Evolutionary conservation across 2,329 filamentous ascomycete species (phyloP).

Genomic region (Leptosphaerulina australis): DNA sequence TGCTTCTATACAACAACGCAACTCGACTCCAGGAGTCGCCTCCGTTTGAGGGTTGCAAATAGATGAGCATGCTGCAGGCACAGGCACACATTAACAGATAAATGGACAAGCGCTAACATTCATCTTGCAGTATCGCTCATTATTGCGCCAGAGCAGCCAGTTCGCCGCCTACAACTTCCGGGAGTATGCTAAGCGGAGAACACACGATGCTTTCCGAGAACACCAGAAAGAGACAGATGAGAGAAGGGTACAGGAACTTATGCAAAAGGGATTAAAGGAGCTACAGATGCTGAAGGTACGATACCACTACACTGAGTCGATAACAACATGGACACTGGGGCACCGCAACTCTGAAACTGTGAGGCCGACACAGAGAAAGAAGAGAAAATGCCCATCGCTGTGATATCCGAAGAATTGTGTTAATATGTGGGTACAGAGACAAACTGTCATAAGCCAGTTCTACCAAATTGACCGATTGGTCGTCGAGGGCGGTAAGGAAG

Average conservation of each 20-base stretch:
- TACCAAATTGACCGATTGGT: constrained; percentile 91
- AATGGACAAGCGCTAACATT: not conserved
- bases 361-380: not conserved
- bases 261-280: constrained; percentile 86
- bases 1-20: constrained; percentile 8
- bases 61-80: not conserved
- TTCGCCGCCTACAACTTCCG: constrained; percentile 97
- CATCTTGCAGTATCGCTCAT: constrained; percentile 77
- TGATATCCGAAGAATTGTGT: constrained; percentile 24
- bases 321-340: not conserved
- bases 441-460: constrained; percentile 94
- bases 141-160: constrained; percentile 83
- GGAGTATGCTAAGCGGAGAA: constrained; percentile 91
- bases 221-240: constrained; percentile 74
- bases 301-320: constrained; percentile 14
- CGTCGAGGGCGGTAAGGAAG: constrained; percentile 83
- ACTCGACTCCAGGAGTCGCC: constrained; percentile 4
- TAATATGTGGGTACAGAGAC: constrained; percentile 69
- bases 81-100: not conserved
- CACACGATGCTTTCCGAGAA: constrained; percentile 87
- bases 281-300: constrained; percentile 88
- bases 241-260: constrained; percentile 80
- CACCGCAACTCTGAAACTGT: not conserved
- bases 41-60: not conserved
- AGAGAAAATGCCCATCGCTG: not conserved